phyloP scores from a whole-genome alignment of 1,284 basidiomycete genomes.

The Rhodofomes roseus region DNA sequence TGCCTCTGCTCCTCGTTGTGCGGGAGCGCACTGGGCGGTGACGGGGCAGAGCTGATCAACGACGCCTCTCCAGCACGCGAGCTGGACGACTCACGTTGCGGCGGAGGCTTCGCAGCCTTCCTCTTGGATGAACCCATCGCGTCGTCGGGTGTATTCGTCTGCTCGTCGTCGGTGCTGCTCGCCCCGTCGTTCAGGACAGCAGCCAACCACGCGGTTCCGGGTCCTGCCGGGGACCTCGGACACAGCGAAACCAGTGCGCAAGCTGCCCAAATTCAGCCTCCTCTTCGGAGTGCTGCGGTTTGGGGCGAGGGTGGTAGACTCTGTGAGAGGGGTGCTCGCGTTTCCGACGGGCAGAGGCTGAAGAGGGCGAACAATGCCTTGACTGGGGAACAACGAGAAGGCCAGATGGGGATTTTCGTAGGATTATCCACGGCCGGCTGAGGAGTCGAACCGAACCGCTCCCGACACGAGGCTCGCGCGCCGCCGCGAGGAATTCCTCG shows the following conservation, averaged over 20 bases:
- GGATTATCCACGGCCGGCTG: too few relatives aligned
- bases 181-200: slow-evolving; percentile 3
- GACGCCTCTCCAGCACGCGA: slow-evolving; percentile 5
- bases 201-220: slow-evolving; percentile 5
- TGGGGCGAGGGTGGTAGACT: too few relatives aligned
- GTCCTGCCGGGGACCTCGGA: slow-evolving; percentile 7
- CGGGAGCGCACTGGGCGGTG: slow-evolving; percentile 53
- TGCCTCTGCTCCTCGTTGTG: slow-evolving; percentile 58
- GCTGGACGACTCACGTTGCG: slow-evolving; percentile 26
- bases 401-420: neutral
- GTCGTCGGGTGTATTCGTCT: neutral
- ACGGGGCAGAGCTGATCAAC: slow-evolving; percentile 19
- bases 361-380: neutral
- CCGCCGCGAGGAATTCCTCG: neutral
- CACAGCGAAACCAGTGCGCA: neutral
- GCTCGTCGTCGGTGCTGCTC: slow-evolving; percentile 7
- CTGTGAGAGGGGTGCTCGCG: neutral
- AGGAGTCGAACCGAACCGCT: neutral
- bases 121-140: slow-evolving; percentile 31
- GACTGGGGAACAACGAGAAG: neutral
- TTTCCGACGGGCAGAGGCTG: neutral
- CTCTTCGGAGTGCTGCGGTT: too few relatives aligned
- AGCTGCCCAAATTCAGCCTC: too few relatives aligned
- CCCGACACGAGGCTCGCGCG: neutral
- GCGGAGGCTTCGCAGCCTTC: slow-evolving; percentile 27